Evolutionary conservation across 139 green algal species (phyloP), one percentile per base, ranked within the genome.

Genomic region (Pleodorina starrii): DNA sequence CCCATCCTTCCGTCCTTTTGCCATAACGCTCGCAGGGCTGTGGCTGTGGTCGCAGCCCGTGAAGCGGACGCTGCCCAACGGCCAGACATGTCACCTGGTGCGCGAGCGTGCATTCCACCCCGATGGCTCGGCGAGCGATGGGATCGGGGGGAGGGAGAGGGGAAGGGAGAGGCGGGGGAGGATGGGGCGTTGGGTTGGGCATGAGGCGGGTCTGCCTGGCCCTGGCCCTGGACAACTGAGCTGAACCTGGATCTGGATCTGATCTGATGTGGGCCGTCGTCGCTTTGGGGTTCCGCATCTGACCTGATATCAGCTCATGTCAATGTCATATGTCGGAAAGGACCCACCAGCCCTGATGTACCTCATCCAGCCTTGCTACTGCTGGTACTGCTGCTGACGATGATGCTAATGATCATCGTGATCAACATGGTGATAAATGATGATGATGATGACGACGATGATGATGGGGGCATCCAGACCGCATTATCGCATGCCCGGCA

Each of bases 21-120:
- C 54, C 54, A 21, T 25, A 66, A 66, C 29, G 14, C 3, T 32
- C 6, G 7, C 78, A 85, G 91, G 95, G 5, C 90, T 97, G 32
- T 97, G 95, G 95, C 94, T 96, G n/a, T 97, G 95, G 95, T 93
- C 85, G 42, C 66, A 42, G 5, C 94, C 95, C 2, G 66, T 96
- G 0, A 38, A 32, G 10, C 35, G 88, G 40, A 88, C 48, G 7
- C 12, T 74, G 50, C 63, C 46, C 50, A 73, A 14, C 48, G 83
- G 48, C 40, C 50, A 60, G 43, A 59, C 48, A 36, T 81, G 74
- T 51, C 54, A 90, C 73, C 19, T 82, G 83, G 84, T 74, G 76
- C 14, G 78, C 27, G 48, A 32, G 38, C 6, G 5, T 36, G 54
- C 54, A 25, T 66, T 12, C 9, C 3, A 66, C 21, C 5, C 21